Conservation (phyloP, 495 filamentous ascomycete genomes). For the Aspergillus nanangensis region DNA sequence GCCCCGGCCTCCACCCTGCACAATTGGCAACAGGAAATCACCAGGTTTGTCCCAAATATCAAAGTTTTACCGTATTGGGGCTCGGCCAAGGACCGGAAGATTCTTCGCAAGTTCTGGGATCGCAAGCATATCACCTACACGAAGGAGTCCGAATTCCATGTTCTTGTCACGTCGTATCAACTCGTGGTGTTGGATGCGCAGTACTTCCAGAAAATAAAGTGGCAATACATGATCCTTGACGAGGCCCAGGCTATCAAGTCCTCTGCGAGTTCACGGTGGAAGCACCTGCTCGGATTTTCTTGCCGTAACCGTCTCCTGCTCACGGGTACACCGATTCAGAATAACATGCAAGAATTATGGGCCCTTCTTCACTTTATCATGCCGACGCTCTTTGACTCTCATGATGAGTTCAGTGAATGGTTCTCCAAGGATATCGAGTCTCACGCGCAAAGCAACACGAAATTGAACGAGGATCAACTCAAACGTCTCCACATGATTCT, state of each 20-base stretch:
- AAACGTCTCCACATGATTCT: conserved; percentile 97
- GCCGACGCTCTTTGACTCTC: conserved; percentile 95
- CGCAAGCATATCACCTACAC: conserved; percentile 94
- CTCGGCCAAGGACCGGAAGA: conserved; percentile 88
- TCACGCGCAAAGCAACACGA: conserved; percentile 96
- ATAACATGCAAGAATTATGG: conserved; percentile 99
- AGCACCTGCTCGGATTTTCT: conserved; percentile 86
- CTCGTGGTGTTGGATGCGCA: conserved; percentile 91
- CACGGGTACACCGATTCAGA: conserved; percentile 97
- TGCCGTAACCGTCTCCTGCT: conserved; percentile 93
- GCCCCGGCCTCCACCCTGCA: conserved; percentile 94
- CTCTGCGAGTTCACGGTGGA: conserved; percentile 94
- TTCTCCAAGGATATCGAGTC: conserved; percentile 99
- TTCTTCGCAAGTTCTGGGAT: conserved; percentile 98
- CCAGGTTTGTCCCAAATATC: conserved; percentile 85
- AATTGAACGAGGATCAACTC: conserved; percentile 95
- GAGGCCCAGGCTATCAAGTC: conserved; percentile 99
- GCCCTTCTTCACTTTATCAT: conserved; percentile 98
- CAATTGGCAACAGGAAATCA: conserved; percentile 99
- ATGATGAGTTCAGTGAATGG: conserved; percentile 99
- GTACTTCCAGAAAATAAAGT: conserved; percentile 97
- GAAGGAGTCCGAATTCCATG: conserved; percentile 89
- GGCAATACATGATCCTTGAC: conserved; percentile 99
- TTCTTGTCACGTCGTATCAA: conserved; percentile 95
- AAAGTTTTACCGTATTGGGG: conserved; percentile 98